Conservation (phyloP, 2,329 filamentous ascomycete genomes). For the Pseudocercospora ulei region DNA sequence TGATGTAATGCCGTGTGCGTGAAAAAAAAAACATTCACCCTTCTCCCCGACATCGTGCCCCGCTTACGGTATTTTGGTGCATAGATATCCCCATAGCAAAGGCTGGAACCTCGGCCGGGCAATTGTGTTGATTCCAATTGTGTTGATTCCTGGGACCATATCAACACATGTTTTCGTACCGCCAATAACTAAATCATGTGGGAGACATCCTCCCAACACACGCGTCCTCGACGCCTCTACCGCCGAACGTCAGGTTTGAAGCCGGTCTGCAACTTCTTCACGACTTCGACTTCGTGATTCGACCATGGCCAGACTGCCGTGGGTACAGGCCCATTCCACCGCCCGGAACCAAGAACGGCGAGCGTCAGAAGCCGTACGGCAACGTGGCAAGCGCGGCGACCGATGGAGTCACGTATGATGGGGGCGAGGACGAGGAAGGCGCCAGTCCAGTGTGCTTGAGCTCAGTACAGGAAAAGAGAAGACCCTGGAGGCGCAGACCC, state of each 20-base stretch:
- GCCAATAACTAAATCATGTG: conserved; percentile 27
- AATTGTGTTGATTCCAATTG: too few species aligned
- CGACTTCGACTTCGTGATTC: conserved; percentile 31
- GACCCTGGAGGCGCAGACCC: not conserved
- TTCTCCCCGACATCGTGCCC: too few species aligned
- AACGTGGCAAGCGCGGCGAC: conserved; percentile 13
- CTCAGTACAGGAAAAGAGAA: not conserved
- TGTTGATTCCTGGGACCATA: too few species aligned
- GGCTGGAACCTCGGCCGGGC: too few species aligned
- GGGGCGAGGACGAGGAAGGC: conserved; percentile 32
- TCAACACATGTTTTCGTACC: too few species aligned
- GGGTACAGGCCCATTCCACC: conserved; percentile 25
- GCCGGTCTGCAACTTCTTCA: conserved; percentile 29
- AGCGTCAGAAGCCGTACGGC: conserved; percentile 9
- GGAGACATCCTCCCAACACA: conserved; percentile 32
- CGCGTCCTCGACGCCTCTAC: conserved; percentile 27
- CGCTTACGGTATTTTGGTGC: too few species aligned
- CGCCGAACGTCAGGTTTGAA: conserved; percentile 24
- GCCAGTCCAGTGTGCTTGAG: conserved; percentile 17
- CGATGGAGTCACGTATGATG: conserved; percentile 23
- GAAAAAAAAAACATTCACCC: too few species aligned
- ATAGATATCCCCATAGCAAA: too few species aligned
- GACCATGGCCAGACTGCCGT: conserved; percentile 31
- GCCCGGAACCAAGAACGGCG: conserved; percentile 19
- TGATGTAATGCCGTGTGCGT: not conserved